These are phyloP conservation scores for Odonthalia washingtoniensis DNA, from an alignment of 31 red algal species.

Conservation along the genomic window DNA sequence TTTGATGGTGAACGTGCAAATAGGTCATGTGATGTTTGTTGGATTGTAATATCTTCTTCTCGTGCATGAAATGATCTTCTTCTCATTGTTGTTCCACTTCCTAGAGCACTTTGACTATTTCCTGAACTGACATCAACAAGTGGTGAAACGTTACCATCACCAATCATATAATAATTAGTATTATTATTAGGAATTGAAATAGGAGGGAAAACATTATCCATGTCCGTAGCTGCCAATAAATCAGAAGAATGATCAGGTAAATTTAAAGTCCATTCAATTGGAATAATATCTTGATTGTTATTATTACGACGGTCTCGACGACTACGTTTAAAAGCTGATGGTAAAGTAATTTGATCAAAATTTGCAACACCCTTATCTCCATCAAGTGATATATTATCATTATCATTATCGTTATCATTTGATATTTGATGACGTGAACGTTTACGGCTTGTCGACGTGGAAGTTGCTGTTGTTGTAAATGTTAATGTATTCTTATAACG, in stretches of 20 bases:
- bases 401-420: not conserved
- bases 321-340: constrained; percentile 40
- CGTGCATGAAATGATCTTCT: too few species aligned
- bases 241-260: too few species aligned
- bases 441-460: constrained; percentile 17
- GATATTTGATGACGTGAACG: not conserved
- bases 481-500: constrained; percentile 43
- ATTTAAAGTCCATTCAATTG: too few species aligned
- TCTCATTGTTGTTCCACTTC: too few species aligned
- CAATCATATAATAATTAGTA: not conserved
- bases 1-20: too few species aligned
- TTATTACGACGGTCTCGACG: too few species aligned
- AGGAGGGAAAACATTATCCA: too few species aligned
- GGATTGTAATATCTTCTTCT: constrained; percentile 68
- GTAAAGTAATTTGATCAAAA: constrained; percentile 60
- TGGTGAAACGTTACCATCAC: not conserved
- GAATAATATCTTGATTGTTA: too few species aligned
- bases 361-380: constrained; percentile 45
- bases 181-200: too few species aligned
- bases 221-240: too few species aligned
- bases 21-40: too few species aligned
- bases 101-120: too few species aligned
- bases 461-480: not conserved
- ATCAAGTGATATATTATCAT: constrained; percentile 42
- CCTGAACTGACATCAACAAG: not conserved